Percentiles rank a stretch among this genome's conserved stretches.
phyloP scores from a whole-genome alignment of 106 monocot species.

The Vanilla planifolia region DNA sequence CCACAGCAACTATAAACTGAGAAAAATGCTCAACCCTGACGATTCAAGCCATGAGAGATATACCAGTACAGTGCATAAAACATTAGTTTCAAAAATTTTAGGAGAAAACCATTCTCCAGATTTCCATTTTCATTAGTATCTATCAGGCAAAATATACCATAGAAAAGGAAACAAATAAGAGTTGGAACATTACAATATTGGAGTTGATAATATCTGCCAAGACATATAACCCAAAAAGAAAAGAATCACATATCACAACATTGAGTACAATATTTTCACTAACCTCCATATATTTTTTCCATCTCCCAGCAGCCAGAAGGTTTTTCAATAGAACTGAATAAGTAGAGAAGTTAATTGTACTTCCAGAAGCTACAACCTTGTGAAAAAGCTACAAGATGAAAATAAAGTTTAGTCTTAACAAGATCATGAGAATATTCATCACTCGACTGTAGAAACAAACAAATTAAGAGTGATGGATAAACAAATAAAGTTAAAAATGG shows the following conservation, averaged over 20 bases:
- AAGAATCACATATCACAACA: background rate
- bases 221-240: background rate
- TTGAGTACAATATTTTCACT: background rate
- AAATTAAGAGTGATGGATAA: background rate
- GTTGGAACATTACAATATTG: background rate
- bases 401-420: conserved; percentile 9
- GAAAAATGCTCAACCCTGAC: too few species aligned
- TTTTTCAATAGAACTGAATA: conserved; percentile 67
- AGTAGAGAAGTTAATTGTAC: conserved; percentile 39
- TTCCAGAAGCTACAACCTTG: conserved; percentile 56
- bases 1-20: too few species aligned
- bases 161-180: background rate
- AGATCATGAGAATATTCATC: background rate
- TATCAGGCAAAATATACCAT: too few species aligned
- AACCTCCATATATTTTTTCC: conserved; percentile 94
- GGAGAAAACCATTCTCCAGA: too few species aligned
- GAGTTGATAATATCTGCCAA: background rate
- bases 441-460: background rate
- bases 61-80: too few species aligned
- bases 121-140: too few species aligned
- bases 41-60: too few species aligned
- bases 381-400: conserved; percentile 53
- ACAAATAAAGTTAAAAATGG: conserved; percentile 6
- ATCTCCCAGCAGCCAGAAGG: conserved; percentile 87
- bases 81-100: too few species aligned